Percentiles rank a stretch among this genome's conserved stretches.
Evolutionary conservation across 2,329 filamentous ascomycete genomes (phyloP).

Genomic region (Aspergillus sp.): DNA sequence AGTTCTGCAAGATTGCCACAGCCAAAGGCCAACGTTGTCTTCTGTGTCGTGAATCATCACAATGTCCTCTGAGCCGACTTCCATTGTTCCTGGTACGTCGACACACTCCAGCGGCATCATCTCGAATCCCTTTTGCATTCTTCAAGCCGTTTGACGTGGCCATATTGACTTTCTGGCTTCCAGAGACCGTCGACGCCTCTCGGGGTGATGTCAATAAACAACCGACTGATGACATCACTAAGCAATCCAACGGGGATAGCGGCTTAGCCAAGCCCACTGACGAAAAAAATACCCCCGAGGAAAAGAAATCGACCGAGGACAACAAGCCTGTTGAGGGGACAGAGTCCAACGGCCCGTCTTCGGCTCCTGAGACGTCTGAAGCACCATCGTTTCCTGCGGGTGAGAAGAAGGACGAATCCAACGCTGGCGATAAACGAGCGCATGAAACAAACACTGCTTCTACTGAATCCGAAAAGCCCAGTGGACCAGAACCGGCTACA

Average conservation of each 20-base stretch:
- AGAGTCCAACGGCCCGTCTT: conserved; percentile 7
- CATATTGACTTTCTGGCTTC: conserved; percentile 8
- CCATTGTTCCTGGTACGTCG: conserved; percentile 4
- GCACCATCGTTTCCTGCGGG: conserved; percentile 2
- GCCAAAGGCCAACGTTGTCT: conserved; percentile 6
- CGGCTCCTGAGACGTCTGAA: conserved; percentile 1
- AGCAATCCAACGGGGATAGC: conserved; percentile 9
- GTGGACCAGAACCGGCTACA: conserved; percentile 17
- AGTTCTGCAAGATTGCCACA: conserved; percentile 2
- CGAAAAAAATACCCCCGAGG: conserved; percentile 2
- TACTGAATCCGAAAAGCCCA: conserved; percentile 7
- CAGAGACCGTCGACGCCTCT: conserved; percentile 14
- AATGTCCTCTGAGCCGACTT: conserved; percentile 26
- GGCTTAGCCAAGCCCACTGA: conserved; percentile 3
- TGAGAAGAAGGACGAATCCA: conserved; percentile 12
- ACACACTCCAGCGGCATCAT: too few relatives aligned
- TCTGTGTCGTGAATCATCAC: conserved; percentile 2
- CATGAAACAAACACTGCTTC: conserved; percentile 13
- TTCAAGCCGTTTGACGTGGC: too few relatives aligned
- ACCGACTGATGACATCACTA: not conserved
- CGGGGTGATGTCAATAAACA: conserved; percentile 5
- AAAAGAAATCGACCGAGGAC: conserved; percentile 7
- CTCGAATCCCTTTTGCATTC: not conserved
- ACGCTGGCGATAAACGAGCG: conserved; percentile 26
- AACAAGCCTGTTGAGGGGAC: conserved; percentile 10